Evolutionary conservation across 202 grass and related monocot genomes (phyloP), one percentile per base, ranked within the genome.

Genomic region (Miscanthus sacchariflorus): DNA sequence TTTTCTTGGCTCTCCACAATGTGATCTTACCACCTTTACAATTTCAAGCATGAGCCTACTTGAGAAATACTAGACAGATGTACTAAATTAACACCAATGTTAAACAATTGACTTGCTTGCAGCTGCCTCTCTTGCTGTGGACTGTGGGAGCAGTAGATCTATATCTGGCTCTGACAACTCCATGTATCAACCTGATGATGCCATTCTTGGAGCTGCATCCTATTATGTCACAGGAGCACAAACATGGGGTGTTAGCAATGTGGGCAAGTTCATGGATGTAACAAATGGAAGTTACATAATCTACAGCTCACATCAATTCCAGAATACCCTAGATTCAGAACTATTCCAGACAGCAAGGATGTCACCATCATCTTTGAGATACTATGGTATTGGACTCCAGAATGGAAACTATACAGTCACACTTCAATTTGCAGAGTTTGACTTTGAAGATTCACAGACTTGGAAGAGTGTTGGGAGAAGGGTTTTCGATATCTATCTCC

Each of bases 331-430:
- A 50, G 85, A 93, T 83, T 52, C 90, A 23, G 33, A 35, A 35
- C 36, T 98, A 30, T 95, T 94, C 80, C 91, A 91, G 28, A 95
- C 88, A 69, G 69, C 90, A 84, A 90, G 96, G 28, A 93, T 95
- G 89, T 95, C 93, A 0, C 87, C 96, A 18, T 98, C 96, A 19
- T 93, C 96, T 30, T 81, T 98, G 36, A 91, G 93, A 89, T 98
- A 98, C 78, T 98, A 91, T 33, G 93, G 93, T 15, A 39, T 98
- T 49, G 92, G 96, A 40, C 93, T 98, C 68, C n/a, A 94, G 82
- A 95, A 98, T 78, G 96, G 96, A 83, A 95, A 95, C 71, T 98
- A 98, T 21, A 98, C 90, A 13, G 84, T 98, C 40, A 92, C 86
- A 42, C 92, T 98, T 59, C 90, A 95, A 50, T 98, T 98, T 87